Conservation (phyloP, 495 filamentous ascomycete species). For the Penicillium salamii region DNA sequence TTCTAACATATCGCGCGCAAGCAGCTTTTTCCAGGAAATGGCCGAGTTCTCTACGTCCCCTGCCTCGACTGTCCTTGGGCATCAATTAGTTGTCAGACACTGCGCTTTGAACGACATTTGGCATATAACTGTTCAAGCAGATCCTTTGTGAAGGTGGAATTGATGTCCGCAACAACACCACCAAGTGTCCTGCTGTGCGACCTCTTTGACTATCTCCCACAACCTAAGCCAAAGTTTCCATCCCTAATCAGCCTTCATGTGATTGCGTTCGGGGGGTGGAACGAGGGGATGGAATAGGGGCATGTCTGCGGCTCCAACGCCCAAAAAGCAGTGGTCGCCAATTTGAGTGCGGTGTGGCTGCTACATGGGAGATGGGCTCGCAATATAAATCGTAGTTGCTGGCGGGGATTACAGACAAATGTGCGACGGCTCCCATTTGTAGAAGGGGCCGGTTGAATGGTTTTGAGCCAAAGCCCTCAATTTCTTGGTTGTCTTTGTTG, state of each 20-base stretch:
- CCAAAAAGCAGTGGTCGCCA: neutral
- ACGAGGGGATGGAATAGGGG: neutral
- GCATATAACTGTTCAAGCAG: no score
- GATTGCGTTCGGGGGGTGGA: neutral
- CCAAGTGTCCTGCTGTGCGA: no score
- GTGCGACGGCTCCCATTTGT: neutral
- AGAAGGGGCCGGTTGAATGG: neutral
- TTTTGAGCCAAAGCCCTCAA: neutral
- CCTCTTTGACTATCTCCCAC: no score
- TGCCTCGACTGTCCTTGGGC: neutral
- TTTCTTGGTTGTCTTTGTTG: neutral
- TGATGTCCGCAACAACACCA: no score
- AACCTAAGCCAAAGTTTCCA: neutral
- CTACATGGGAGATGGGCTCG: neutral
- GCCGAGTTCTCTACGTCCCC: neutral
- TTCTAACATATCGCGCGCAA: neutral
- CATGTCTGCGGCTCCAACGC: neutral
- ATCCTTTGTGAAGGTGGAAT: no score
- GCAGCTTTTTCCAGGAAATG: neutral
- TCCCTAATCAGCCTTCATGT: neutral
- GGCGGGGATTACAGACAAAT: neutral
- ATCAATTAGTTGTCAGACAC: neutral
- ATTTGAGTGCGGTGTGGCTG: neutral
- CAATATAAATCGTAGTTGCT: slow-evolving; percentile 3
- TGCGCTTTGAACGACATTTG: neutral